Percentiles rank a stretch among this genome's conserved stretches.
Conservation (phyloP, 2,329 filamentous ascomycete genomes). For the Sarocladium brachiariae region DNA sequence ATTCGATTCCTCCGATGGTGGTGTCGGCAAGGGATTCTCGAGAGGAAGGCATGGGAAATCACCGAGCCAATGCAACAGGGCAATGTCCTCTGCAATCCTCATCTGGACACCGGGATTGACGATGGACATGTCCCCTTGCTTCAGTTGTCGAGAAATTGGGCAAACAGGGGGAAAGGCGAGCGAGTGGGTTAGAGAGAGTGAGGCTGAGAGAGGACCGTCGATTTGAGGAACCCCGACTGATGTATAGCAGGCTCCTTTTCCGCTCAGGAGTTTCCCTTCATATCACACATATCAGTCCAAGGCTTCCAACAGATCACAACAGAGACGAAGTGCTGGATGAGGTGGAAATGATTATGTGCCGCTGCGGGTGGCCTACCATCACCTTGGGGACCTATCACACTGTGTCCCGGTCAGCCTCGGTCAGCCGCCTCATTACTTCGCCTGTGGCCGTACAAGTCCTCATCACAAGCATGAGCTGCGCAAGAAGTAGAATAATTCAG, state of each 20-base stretch:
- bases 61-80: slow-evolving; percentile 12
- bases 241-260: too few relatives aligned
- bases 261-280: too few relatives aligned
- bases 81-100: slow-evolving; percentile 13
- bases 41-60: neutral
- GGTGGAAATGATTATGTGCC: neutral
- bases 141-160: neutral
- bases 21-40: neutral
- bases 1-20: neutral
- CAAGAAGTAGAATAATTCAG: neutral
- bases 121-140: neutral
- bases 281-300: neutral
- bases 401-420: too few relatives aligned
- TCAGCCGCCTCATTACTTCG: neutral
- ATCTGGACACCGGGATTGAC: neutral
- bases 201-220: too few relatives aligned
- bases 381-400: slow-evolving; percentile 12
- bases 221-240: too few relatives aligned
- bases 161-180: too few relatives aligned
- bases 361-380: slow-evolving; percentile 17
- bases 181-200: too few relatives aligned
- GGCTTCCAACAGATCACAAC: neutral
- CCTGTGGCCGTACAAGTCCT: neutral
- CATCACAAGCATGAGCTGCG: neutral
- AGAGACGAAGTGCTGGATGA: neutral